Evolutionary conservation across 1,284 basidiomycete species (phyloP).

Genomic region (Binderoboletus segoi): DNA sequence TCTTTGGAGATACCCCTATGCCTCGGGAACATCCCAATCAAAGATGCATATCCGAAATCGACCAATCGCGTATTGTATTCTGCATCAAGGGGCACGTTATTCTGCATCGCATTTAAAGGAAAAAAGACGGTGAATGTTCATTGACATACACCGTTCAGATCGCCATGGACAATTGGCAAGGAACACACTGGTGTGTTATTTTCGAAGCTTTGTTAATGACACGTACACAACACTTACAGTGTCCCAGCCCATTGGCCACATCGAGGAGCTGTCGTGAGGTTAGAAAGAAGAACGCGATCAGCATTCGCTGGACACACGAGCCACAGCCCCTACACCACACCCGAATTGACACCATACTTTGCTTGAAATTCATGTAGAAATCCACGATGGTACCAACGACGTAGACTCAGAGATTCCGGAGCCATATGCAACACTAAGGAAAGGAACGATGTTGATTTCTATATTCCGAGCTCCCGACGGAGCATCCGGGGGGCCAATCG

Average conservation of each 20-base stretch:
- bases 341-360: neutral
- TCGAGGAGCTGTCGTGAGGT: constrained; percentile 5
- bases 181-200: constrained; percentile 16
- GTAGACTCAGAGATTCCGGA: constrained; percentile 16
- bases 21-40: constrained; percentile 11
- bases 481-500: constrained; percentile 6
- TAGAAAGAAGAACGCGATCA: neutral
- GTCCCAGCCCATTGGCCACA: constrained; percentile 12
- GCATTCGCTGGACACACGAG: constrained; percentile 5
- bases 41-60: constrained; percentile 15
- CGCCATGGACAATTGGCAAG: constrained; percentile 16
- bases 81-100: constrained; percentile 21
- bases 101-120: neutral
- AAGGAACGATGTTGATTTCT: constrained; percentile 23
- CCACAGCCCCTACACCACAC: neutral
- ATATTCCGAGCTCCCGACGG: constrained; percentile 24
- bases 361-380: constrained; percentile 11
- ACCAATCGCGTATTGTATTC: constrained; percentile 12
- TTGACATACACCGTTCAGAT: constrained; percentile 17
- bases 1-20: constrained; percentile 14
- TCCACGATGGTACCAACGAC: constrained; percentile 22
- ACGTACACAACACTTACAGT: constrained; percentile 12
- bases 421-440: constrained; percentile 16
- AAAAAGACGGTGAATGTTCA: rapidly evolving
- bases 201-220: rapidly evolving